Evolutionary conservation across 2,329 filamentous ascomycete genomes (phyloP).

Genomic region (Colletotrichum kahawae): DNA sequence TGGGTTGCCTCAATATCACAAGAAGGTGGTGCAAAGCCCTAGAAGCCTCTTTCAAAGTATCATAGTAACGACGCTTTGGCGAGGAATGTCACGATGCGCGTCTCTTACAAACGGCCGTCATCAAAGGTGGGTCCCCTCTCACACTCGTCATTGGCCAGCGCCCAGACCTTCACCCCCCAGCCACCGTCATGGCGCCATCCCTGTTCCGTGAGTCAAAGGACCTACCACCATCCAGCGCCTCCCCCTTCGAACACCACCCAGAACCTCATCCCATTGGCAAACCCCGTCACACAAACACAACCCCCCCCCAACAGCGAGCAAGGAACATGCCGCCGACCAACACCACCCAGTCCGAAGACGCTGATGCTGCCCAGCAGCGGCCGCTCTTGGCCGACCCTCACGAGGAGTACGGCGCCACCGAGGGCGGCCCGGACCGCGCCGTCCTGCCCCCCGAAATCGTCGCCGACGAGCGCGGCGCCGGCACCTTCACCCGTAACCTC

Average conservation of each 20-base stretch:
- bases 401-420: slow-evolving; percentile 10
- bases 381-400: slow-evolving; percentile 17
- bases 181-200: slow-evolving; percentile 9
- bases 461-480: slow-evolving; percentile 7
- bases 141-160: not conserved
- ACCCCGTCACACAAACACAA: not conserved
- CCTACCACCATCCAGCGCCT: not conserved
- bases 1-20: too few species aligned
- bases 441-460: not conserved
- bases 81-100: not conserved
- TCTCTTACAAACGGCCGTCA: not conserved
- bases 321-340: not conserved
- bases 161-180: not conserved
- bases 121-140: not conserved
- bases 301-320: not conserved
- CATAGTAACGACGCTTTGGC: not conserved
- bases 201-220: not conserved
- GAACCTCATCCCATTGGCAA: not conserved
- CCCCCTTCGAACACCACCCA: not conserved
- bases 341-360: not conserved
- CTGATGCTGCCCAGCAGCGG: not conserved
- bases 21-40: not conserved
- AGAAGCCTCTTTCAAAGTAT: not conserved
- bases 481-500: slow-evolving; percentile 48
- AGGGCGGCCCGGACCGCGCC: not conserved